These are phyloP conservation scores for Fraxinus sp. DNA, from an alignment of 305 asterid species.

Conservation along the genomic window DNA sequence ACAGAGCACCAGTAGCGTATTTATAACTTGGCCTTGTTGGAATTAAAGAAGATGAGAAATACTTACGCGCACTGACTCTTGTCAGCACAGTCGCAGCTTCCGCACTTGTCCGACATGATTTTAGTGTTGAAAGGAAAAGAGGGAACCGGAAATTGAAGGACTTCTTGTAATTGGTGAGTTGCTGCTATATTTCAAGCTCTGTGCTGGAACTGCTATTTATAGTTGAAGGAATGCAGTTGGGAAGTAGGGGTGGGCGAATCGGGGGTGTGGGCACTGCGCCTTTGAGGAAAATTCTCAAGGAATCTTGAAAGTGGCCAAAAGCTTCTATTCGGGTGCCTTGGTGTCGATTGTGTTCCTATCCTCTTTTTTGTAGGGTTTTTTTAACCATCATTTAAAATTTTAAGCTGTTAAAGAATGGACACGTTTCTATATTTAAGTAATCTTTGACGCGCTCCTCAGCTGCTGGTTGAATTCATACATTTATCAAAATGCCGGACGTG, in stretches of 20 bases:
- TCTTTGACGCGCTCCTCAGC: background rate
- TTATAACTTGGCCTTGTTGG: background rate
- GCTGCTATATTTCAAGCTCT: constrained; percentile 26
- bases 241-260: background rate
- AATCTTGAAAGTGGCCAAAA: constrained; percentile 18
- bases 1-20: background rate
- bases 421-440: background rate
- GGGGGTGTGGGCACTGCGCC: background rate
- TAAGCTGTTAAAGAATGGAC: background rate
- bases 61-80: constrained; percentile 55
- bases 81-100: constrained; percentile 53
- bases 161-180: background rate
- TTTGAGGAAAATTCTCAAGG: constrained; percentile 9
- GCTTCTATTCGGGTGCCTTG: background rate
- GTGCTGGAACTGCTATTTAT: constrained; percentile 43
- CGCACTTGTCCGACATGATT: constrained; percentile 60
- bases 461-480: background rate
- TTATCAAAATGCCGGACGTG: background rate
- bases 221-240: constrained; percentile 24
- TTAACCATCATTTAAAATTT: background rate
- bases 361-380: background rate
- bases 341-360: background rate
- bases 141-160: background rate
- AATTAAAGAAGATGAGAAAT: background rate
- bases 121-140: background rate